Evolutionary conservation across 441 rosid genomes (phyloP).

Genomic region (Erodium trifolium): DNA sequence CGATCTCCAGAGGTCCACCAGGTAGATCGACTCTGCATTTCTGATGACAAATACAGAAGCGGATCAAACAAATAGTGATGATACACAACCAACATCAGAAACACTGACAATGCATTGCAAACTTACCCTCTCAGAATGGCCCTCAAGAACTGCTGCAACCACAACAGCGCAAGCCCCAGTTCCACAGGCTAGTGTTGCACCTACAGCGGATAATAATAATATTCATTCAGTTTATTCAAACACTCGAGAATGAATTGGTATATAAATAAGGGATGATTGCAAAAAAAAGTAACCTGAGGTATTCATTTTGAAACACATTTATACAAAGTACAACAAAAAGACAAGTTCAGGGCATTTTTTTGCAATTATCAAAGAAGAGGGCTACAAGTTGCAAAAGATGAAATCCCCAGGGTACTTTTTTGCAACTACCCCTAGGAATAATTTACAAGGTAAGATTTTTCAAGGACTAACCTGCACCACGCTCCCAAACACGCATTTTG

Average conservation of each 20-base stretch:
- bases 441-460: background rate
- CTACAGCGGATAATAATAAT: constrained; percentile 26
- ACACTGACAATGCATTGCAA: background rate
- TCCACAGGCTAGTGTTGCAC: constrained; percentile 92
- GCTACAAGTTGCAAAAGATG: too few species aligned
- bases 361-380: too few species aligned
- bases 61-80: background rate
- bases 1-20: constrained; percentile 26
- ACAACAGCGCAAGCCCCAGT: constrained; percentile 97
- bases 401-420: too few species aligned
- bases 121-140: constrained; percentile 73
- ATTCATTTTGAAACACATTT: too few species aligned
- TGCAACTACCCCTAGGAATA: background rate
- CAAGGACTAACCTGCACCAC: constrained; percentile 69
- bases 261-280: background rate
- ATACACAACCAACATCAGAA: background rate
- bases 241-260: background rate
- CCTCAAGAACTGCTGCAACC: constrained; percentile 96
- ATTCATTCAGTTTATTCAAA: too few species aligned
- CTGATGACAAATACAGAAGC: constrained; percentile 10
- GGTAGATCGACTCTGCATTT: constrained; percentile 23
- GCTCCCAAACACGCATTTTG: constrained; percentile 98
- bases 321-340: too few species aligned
- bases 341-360: too few species aligned
- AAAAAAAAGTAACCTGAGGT: too few species aligned